Evolutionary conservation across 2,329 filamentous ascomycete genomes (phyloP), one percentile per base, ranked within the genome.

Genomic region (Ascochyta koolunga): DNA sequence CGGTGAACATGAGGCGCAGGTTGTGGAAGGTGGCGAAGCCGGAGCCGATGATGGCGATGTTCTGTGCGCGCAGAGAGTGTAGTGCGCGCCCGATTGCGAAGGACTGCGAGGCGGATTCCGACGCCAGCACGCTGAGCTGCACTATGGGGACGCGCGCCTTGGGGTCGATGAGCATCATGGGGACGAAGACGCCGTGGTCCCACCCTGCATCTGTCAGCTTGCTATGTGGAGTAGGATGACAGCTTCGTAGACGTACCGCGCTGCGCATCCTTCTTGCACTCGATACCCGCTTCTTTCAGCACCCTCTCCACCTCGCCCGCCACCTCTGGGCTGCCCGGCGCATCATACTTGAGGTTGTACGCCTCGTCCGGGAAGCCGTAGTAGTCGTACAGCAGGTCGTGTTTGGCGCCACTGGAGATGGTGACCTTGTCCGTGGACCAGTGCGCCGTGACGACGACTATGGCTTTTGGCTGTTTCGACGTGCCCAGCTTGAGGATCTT

Each of bases 161-260:
- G 18, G 84, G 83, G 50, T 80, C 71, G 61, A 83, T 79, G 37
- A 86, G 80, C 39, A 79, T 76, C 71, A 86, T 75, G 6, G 83
- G 83, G 22, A 86, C 71, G 67, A 86, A 86, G 52, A 86, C 82
- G 72, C 83, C 84, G 65, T 86, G 84, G 65, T 86, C 83, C 83
- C 83, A 86, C 53, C 79, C 77, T 73, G 35, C 29, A 9, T 13
- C 7, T 16, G 48, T 45, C 13, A 31, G 48, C 43, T n/a, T 31
- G n/a, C 13, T 32, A 5, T 15, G 16, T 13, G 31, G 18, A 29
- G 2, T 18, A n/a, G 41, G 9, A n/a, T n/a, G n/a, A n/a, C n/a
- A 16, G 19, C 32, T 6, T 22, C 21, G 24, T 25, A 3, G 10
- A 60, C 61, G 5, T 65, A 75, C 74, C 68, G 66, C 73, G 62